A percentile compares a stretch with the other conserved stretches of the same genome.
These are phyloP conservation scores for Saussurea involucrata DNA, from an alignment of 129 eudicot genomes.

Conservation along the genomic window DNA sequence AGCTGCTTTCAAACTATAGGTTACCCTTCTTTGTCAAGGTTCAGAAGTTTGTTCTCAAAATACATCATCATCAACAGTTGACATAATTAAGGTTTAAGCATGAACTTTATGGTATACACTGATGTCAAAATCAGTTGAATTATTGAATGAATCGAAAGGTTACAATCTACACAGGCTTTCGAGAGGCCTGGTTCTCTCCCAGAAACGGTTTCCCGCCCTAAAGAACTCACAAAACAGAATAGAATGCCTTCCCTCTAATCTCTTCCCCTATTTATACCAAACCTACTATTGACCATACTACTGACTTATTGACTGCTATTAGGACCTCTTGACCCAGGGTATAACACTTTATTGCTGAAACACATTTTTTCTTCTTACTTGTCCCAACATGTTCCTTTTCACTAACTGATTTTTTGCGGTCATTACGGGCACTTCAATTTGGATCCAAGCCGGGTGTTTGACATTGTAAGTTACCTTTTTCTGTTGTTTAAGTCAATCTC, in stretches of 20 bases:
- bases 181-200: too few relatives aligned
- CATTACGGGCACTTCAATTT: constrained; percentile 95
- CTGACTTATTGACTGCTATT: too few relatives aligned
- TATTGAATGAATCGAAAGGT: too few relatives aligned
- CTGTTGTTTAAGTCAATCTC: background rate
- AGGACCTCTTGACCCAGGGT: too few relatives aligned
- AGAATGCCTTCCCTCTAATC: too few relatives aligned
- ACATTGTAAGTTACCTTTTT: constrained; percentile 64
- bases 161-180: too few relatives aligned
- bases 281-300: too few relatives aligned
- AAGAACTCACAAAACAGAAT: too few relatives aligned
- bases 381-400: background rate
- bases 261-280: too few relatives aligned
- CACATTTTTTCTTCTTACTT: background rate
- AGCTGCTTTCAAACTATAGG: constrained; percentile 40
- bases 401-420: constrained; percentile 56
- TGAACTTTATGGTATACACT: too few relatives aligned
- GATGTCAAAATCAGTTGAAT: too few relatives aligned
- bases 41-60: constrained; percentile 56
- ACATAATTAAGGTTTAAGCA: constrained; percentile 79
- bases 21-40: constrained; percentile 92
- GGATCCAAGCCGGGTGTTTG: constrained; percentile 99
- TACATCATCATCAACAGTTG: constrained; percentile 85
- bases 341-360: constrained; percentile 1
- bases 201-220: too few relatives aligned